Conservation (phyloP, 148 eudicot genomes). For the Diospyros kaki region DNA sequence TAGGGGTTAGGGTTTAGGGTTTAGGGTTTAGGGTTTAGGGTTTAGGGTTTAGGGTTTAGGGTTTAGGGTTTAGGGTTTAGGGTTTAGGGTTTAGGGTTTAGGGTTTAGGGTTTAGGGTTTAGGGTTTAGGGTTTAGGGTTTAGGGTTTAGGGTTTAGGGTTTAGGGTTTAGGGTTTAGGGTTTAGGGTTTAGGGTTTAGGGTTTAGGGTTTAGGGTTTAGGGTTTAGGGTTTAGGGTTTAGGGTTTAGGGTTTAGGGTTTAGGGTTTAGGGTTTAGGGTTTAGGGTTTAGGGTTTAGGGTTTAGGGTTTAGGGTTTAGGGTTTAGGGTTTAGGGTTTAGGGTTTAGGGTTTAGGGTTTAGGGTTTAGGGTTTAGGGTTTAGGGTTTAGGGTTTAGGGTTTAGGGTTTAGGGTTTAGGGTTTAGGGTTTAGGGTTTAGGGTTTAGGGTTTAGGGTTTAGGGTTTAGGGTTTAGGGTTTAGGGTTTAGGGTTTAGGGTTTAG, state of each 20-base stretch:
- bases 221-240: slow-evolving; percentile 14
- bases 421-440: no score
- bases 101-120: slow-evolving; percentile 19
- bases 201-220: slow-evolving; percentile 15
- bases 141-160: slow-evolving; percentile 17
- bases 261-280: slow-evolving; percentile 26
- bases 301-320: no score
- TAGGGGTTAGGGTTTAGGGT: no score
- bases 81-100: slow-evolving; percentile 17
- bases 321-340: no score
- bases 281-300: slow-evolving; percentile 25
- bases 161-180: slow-evolving; percentile 17
- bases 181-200: slow-evolving; percentile 18
- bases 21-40: slow-evolving; percentile 14
- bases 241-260: slow-evolving; percentile 22
- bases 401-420: no score
- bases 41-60: slow-evolving; percentile 17
- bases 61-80: slow-evolving; percentile 12
- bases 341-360: no score
- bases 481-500: no score
- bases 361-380: no score
- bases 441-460: no score
- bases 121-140: slow-evolving; percentile 21
- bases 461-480: no score
- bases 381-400: no score